Base-by-base conservation (phyloP, 306 rosid species). In the Dryas octopetala region DNA sequence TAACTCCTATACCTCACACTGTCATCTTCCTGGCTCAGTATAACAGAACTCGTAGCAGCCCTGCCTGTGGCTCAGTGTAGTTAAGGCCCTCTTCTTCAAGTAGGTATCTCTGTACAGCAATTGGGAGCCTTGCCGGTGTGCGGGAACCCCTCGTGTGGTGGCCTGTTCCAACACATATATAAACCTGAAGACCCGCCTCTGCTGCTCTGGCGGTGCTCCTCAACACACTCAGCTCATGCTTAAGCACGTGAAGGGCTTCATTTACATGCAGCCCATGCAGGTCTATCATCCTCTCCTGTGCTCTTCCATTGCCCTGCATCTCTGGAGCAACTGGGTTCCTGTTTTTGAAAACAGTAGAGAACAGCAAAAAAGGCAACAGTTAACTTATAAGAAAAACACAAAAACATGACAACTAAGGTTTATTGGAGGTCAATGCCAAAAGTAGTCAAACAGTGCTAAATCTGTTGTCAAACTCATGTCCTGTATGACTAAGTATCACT, bases 131-230 rank as follows among this genome's bases (percentile, higher is more conserved):
- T 0, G 93, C 97, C 0, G 91, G 95, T 17, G 98, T 91, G 73
- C 98, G 97, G 13, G 98, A 80, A 53, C 98, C 98, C 74, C 96
- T 68, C 12, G 97, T 94, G 79, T 94, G 98, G 81, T 94, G 98
- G 41, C 98, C 98, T 0, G 98, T 94, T 69, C 98, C 98, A 1
- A 94, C 96, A 55, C 96, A 94, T 68, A 94, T 88, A 66, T 84
- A 90, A 41, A 91, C 96, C 82, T 90, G 97, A 73, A 91, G 71
- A 58, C 93, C 91, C 73, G 89, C 92, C 55, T 88, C 98, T 0
- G 89, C 76, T 4, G 91, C 95, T 77, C 96, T 84, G 61, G 98
- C 97, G 0, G 96, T 86, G 87, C 86, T 81, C 86, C 93, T 87
- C 80, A 94, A 83, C 81, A 85, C 84, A 17, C 88, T 71, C 88